Conservation (phyloP, 2,329 filamentous ascomycete species). For the Xylogone sp. region DNA sequence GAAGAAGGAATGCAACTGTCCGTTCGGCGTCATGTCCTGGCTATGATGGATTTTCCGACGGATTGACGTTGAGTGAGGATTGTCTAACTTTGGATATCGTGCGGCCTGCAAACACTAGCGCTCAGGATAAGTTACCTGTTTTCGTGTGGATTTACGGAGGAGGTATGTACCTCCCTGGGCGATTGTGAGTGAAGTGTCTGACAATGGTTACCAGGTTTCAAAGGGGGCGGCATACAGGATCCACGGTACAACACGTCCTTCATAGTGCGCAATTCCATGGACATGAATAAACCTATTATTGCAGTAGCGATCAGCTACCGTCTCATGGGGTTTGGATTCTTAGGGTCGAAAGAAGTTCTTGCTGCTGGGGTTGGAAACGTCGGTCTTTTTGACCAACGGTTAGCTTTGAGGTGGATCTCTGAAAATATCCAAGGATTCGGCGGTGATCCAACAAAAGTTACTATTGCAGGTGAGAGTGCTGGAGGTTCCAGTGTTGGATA, state of each 20-base stretch:
- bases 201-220: background rate
- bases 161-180: background rate
- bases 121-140: background rate
- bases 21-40: background rate
- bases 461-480: slow-evolving; percentile 48
- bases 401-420: slow-evolving; percentile 41
- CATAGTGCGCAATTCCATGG: slow-evolving; percentile 42
- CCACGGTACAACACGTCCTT: slow-evolving; percentile 53
- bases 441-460: slow-evolving; percentile 32
- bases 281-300: slow-evolving; percentile 39
- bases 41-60: slow-evolving; percentile 1
- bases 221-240: slow-evolving; percentile 36
- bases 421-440: slow-evolving; percentile 3
- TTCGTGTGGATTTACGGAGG: slow-evolving; percentile 3
- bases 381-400: slow-evolving; percentile 36
- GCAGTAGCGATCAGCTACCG: slow-evolving; percentile 40
- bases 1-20: slow-evolving; percentile 1
- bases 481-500: slow-evolving; percentile 45
- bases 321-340: slow-evolving; percentile 37
- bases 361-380: slow-evolving; percentile 37
- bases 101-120: background rate
- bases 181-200: no score
- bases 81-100: slow-evolving; percentile 4
- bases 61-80: slow-evolving; percentile 1
- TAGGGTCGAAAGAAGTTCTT: slow-evolving; percentile 33